Evolutionary conservation across 768 basidiomycete species (phyloP), one percentile per base, ranked within the genome.

Genomic region (Kwoniella mangroviensis): DNA sequence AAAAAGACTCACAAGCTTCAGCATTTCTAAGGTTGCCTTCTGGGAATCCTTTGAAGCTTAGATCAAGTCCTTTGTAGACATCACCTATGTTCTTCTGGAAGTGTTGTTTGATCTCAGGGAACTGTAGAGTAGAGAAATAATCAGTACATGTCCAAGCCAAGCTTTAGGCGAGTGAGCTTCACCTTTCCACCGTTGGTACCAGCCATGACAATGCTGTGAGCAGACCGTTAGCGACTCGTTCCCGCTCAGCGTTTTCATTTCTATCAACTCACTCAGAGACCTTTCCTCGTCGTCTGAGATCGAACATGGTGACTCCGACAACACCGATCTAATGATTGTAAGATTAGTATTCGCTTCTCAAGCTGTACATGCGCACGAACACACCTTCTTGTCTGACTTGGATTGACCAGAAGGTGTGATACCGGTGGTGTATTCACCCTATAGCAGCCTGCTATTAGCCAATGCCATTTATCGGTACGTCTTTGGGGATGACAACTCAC

Each of bases 401-500:
- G 93, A 95, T 53, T 92, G 92, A n/a, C 94, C 94, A 45, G 91
- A 88, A 13, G 89, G 89, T 11, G 92, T 93, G 92, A 92, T 96
- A 81, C 94, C 94, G 62, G 94, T 96, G 71, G 94, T 96, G 82
- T 96, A 96, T 85, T 95, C 92, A 53, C 92, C 92, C 89, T 88
- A 63, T 3, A 56, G 26, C 41, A 43, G 67, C 22, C 49, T 45
- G 45, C 43, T 52, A 67, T 67, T 42, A 15, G n/a, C 42, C 24
- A 4, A 22, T 80, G 86, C 85, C 61, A 85, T 85, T 43, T 9
- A 56, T 34, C 22, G 28, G 12, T 7, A 34, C 45, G 15, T 49
- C 13, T 19, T 49, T 17, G 64, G 55, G 26, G 45, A 56, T 43
- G n/a, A 10, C 9, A 40, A 74, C 78, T 77, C 57, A 79, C 78